A percentile compares a stretch with the other conserved stretches of the same genome.
phyloP scores from a whole-genome alignment of 257 asterid genomes.

The Solanum paucissectum region DNA sequence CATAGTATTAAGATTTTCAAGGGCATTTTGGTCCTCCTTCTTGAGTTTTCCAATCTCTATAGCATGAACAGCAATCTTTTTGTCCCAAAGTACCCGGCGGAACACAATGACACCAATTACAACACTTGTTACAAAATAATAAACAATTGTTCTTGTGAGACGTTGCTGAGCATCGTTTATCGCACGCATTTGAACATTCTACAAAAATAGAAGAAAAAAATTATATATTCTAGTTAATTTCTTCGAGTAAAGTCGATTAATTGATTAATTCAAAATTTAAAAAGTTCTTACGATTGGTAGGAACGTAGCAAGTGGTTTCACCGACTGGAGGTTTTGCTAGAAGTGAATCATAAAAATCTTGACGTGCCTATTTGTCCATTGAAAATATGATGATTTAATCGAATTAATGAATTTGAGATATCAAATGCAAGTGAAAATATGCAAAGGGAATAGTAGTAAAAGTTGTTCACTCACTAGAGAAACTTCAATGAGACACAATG shows the following conservation, averaged over 20 bases:
- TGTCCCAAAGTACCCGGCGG: background rate
- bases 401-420: background rate
- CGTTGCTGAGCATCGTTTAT: background rate
- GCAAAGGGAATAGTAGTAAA: background rate
- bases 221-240: background rate
- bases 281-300: background rate
- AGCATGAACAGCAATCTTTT: conserved; percentile 3
- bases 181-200: conserved; percentile 2
- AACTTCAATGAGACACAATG: background rate
- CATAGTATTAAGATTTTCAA: background rate
- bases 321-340: background rate
- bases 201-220: background rate
- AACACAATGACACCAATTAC: background rate
- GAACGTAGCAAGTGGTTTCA: background rate
- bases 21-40: conserved; percentile 21
- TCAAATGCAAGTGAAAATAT: background rate
- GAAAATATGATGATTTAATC: rapidly evolving
- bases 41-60: conserved; percentile 4
- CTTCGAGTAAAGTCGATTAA: background rate
- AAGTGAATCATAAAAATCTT: background rate
- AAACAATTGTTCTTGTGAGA: background rate
- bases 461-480: background rate
- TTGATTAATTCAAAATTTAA: background rate
- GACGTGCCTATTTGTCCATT: background rate
- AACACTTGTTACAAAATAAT: background rate